Conservation (phyloP, 495 filamentous ascomycete species). For the Xylaria nigripes region DNA sequence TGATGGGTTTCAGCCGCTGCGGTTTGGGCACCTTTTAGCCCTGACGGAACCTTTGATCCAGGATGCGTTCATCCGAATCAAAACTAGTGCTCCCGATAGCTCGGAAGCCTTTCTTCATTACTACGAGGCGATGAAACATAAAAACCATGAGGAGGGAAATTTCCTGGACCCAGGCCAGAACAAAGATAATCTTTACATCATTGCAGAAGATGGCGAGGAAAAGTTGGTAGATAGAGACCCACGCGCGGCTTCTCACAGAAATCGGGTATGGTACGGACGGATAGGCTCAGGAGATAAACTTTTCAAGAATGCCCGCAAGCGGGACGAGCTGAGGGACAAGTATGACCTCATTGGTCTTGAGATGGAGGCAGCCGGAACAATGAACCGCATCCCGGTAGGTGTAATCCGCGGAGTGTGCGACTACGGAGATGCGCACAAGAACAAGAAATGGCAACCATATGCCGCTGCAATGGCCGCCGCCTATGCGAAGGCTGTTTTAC, state of each 20-base stretch:
- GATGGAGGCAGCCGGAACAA: slow-evolving; percentile 24
- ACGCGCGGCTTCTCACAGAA: slow-evolving; percentile 15
- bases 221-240: slow-evolving; percentile 4
- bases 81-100: slow-evolving; percentile 6
- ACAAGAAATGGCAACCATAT: slow-evolving; percentile 31
- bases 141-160: slow-evolving; percentile 9
- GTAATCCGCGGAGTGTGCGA: slow-evolving; percentile 36
- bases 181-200: slow-evolving; percentile 13
- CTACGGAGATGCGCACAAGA: slow-evolving; percentile 35
- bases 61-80: slow-evolving; percentile 21
- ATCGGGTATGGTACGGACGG: slow-evolving; percentile 22
- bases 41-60: slow-evolving; percentile 18
- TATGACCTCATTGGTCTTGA: slow-evolving; percentile 21
- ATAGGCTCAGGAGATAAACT: slow-evolving; percentile 28
- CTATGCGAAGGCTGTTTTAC: slow-evolving; percentile 36
- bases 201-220: slow-evolving; percentile 6
- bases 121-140: slow-evolving; percentile 18
- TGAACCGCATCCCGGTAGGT: slow-evolving; percentile 24
- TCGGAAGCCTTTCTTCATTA: slow-evolving; percentile 11
- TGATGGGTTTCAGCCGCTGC: slow-evolving; percentile 18
- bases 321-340: slow-evolving; percentile 20
- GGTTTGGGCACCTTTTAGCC: slow-evolving; percentile 15
- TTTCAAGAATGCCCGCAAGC: slow-evolving; percentile 19
- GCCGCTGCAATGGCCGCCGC: slow-evolving; percentile 34
- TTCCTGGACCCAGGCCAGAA: slow-evolving; percentile 25